Evolutionary conservation across 2,329 filamentous ascomycete genomes (phyloP).

Genomic region (Colletotrichum chlorophyti): DNA sequence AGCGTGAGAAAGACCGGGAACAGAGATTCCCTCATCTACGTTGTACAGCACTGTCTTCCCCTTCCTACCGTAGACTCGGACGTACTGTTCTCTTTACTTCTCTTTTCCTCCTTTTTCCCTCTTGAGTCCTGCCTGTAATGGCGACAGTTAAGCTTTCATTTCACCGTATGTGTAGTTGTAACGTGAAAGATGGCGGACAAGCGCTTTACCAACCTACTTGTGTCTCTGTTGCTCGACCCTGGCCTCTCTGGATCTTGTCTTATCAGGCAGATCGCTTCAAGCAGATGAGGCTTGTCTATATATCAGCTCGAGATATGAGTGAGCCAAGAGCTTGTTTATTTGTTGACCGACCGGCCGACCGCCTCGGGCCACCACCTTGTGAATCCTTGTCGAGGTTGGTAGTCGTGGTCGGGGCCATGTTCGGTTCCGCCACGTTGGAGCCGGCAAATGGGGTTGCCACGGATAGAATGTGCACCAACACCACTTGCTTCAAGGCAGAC

Average conservation of each 20-base stretch:
- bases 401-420: conserved; percentile 1
- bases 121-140: no score
- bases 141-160: neutral
- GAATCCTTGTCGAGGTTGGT: neutral
- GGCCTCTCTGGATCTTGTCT: no score
- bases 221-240: neutral
- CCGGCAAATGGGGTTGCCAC: conserved; percentile 5
- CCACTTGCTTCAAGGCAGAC: neutral
- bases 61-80: no score
- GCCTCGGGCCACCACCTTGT: neutral
- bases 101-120: neutral
- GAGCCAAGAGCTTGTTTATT: conserved; percentile 5
- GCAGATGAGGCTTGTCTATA: no score
- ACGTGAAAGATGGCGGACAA: neutral
- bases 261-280: conserved; percentile 1
- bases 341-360: neutral
- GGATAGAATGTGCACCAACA: no score
- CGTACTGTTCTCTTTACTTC: no score
- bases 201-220: neutral
- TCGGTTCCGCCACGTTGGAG: conserved; percentile 13
- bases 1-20: neutral
- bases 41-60: no score
- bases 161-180: neutral
- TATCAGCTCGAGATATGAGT: no score
- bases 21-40: no score